Base-by-base conservation (phyloP, 208 protist species). In the Wallacemonas sp. region DNA sequence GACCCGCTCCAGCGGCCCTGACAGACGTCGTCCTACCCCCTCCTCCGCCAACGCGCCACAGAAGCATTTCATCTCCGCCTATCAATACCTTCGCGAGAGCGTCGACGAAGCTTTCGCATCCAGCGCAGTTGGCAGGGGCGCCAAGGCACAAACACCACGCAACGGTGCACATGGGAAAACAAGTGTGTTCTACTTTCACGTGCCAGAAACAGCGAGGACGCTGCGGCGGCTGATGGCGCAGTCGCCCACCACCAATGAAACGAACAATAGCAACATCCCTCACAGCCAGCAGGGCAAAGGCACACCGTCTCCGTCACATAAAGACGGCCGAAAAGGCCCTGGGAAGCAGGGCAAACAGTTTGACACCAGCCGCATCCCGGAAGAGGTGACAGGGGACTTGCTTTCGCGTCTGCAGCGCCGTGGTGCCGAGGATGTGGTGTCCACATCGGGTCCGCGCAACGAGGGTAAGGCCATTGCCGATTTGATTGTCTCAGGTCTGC, bases 381-480 rank as follows among this genome's bases (percentile, higher is more conserved):
- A 58, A 19, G 52, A 58, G 52, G 52, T 58, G 16, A 41, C 19
- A 19, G 52, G 52, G 4, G 32, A 58, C 52, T 38, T 58, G 30
- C 52, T 58, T 30, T 58, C 52, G 52, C 52, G 52, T 26, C 30
- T 58, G 26, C 52, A 58, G 32, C 52, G 52, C 5, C 52, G 52
- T 39, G 52, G 19, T 2, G 52, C 52, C 14, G 52, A 58, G 16
- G 8, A 41, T 5, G 12, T 41, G 16, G 32, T 5, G 29, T 33
- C 52, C 30, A 33, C 17, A 16, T 34, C 52, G 14, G 52, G 52
- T 11, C 52, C 52, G 47, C 57, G 55, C 8, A 55, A 74, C 4
- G 72, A 78, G 36, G 65, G 38, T 1, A 72, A 70, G 32, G 72
- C 66, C 16, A 61, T 78, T 57, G 67, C 65, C 11, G 67, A 63